These are phyloP conservation scores for Bathelium albidoporum DNA, from an alignment of 495 filamentous ascomycete species.

Conservation along the genomic window DNA sequence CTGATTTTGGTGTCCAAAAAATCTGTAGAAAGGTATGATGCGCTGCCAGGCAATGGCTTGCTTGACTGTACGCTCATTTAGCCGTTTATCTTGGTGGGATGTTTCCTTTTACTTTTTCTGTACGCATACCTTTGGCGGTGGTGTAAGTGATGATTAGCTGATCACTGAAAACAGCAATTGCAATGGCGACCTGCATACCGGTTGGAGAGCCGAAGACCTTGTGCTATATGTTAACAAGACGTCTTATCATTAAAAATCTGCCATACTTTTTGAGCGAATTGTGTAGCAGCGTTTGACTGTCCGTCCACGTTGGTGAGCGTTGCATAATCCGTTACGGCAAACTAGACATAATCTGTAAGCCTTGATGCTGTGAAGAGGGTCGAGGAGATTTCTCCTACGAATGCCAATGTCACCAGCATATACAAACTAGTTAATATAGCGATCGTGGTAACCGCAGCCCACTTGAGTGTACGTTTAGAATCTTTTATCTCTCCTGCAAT, in stretches of 20 bases:
- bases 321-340: background rate
- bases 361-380: background rate
- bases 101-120: background rate
- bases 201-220: background rate
- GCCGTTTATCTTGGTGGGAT: no score
- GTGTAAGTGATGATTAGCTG: background rate
- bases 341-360: background rate
- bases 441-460: conserved; percentile 5
- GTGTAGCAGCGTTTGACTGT: background rate
- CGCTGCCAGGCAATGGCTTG: conserved; percentile 12
- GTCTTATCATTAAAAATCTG: background rate
- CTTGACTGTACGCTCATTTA: conserved; percentile 1
- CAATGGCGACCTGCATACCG: background rate
- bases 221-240: background rate
- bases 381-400: conserved; percentile 14
- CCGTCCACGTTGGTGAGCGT: background rate
- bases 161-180: background rate
- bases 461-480: conserved; percentile 6
- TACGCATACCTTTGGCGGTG: background rate
- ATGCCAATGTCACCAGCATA: conserved; percentile 22
- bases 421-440: background rate
- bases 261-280: background rate
- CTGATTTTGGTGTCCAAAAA: conserved; percentile 2
- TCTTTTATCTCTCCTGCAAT: conserved; percentile 2
- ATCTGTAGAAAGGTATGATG: conserved; percentile 8